phyloP scores from a whole-genome alignment of 2,329 filamentous ascomycete species.

The Trichoderma atroviride region DNA sequence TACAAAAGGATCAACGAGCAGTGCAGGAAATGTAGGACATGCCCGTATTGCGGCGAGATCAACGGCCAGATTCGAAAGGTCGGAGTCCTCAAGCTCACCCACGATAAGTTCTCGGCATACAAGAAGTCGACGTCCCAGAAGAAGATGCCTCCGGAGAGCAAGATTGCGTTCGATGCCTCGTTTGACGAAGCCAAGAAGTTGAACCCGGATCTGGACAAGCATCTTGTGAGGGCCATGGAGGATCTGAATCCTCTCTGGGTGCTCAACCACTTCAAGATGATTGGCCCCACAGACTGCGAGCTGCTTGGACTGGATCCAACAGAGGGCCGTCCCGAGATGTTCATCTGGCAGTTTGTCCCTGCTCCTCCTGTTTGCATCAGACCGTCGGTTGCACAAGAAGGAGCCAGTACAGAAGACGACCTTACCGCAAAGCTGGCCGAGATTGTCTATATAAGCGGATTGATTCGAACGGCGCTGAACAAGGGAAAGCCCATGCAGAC shows the following conservation, averaged over 20 bases:
- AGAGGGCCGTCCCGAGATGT: conserved; percentile 91
- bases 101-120: conserved; percentile 88
- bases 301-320: conserved; percentile 83
- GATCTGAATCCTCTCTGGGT: conserved; percentile 89
- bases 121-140: conserved; percentile 85
- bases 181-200: conserved; percentile 77
- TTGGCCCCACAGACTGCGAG: conserved; percentile 84
- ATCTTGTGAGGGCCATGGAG: conserved; percentile 88
- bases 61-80: conserved; percentile 94
- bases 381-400: conserved; percentile 91
- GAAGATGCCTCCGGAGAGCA: conserved; percentile 80
- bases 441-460: conserved; percentile 88
- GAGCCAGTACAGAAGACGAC: conserved; percentile 92
- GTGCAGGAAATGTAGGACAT: conserved; percentile 83
- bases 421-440: conserved; percentile 96
- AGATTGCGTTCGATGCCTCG: conserved; percentile 82
- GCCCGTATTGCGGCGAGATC: conserved; percentile 76
- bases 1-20: conserved; percentile 87
- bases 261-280: conserved; percentile 87
- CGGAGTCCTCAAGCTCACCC: conserved; percentile 87
- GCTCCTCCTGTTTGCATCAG: conserved; percentile 93
- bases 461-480: conserved; percentile 79
- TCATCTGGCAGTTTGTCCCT: conserved; percentile 95
- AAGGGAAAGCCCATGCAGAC: conserved; percentile 84
- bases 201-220: conserved; percentile 84